Conservation (phyloP, 106 monocot genomes). For the Dendrobium chrysotoxum region DNA sequence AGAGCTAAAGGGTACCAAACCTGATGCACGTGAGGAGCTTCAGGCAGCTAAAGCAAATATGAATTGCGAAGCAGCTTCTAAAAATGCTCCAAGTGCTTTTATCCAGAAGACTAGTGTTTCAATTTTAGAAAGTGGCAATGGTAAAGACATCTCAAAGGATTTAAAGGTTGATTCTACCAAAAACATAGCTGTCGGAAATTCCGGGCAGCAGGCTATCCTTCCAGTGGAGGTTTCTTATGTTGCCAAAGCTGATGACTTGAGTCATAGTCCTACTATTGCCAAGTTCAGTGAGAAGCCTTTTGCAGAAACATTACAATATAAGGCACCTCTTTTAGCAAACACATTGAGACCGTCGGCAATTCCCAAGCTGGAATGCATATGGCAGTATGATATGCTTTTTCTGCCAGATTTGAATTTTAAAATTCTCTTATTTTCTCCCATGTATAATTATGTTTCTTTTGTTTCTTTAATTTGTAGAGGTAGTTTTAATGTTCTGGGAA, state of each 20-base stretch:
- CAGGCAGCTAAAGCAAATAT: neutral
- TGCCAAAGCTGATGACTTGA: slow-evolving; percentile 1
- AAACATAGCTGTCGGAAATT: neutral
- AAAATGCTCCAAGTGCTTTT: neutral
- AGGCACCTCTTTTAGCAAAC: neutral
- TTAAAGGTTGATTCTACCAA: neutral
- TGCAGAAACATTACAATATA: neutral
- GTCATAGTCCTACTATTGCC: neutral
- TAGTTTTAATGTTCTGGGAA: slow-evolving; percentile 48
- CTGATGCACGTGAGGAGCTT: slow-evolving; percentile 1
- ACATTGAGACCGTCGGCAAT: neutral
- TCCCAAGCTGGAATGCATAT: slow-evolving; percentile 9
- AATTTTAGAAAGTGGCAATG: neutral
- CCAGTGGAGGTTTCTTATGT: neutral
- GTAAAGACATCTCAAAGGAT: neutral
- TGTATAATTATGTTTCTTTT: neutral
- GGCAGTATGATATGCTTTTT: slow-evolving; percentile 8
- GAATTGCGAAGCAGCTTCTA: neutral
- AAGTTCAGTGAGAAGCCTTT: neutral
- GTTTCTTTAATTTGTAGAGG: slow-evolving; percentile 31
- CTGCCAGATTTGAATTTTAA: neutral
- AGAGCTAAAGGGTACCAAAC: slow-evolving; percentile 2
- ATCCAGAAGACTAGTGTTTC: neutral
- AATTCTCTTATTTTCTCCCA: neutral
- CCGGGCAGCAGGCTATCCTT: neutral